Conservation (phyloP, 306 rosid species). For the Castanopsis chinensis region DNA sequence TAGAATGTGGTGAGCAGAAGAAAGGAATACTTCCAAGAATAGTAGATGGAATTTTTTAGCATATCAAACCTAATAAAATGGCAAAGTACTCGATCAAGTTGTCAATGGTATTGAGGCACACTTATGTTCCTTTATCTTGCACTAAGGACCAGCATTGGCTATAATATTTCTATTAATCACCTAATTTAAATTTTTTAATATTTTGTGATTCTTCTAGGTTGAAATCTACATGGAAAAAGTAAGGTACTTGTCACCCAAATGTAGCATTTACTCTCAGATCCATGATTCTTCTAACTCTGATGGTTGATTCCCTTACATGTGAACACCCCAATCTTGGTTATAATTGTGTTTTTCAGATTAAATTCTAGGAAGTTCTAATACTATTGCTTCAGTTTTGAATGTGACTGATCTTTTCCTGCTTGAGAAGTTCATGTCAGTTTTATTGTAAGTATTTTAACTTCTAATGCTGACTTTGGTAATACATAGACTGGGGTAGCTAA, state of each 20-base stretch:
- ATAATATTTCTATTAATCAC: background rate
- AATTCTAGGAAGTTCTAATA: constrained; percentile 9
- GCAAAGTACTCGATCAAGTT: constrained; percentile 50
- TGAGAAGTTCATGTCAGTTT: constrained; percentile 11
- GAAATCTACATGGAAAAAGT: constrained; percentile 95
- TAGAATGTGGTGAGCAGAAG: constrained; percentile 47
- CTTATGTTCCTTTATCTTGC: background rate
- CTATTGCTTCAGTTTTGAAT: background rate
- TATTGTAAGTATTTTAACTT: constrained; percentile 5
- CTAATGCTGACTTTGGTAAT: constrained; percentile 28
- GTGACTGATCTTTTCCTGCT: background rate
- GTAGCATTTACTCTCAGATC: background rate
- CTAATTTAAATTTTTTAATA: constrained; percentile 1
- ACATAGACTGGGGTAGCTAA: constrained; percentile 77
- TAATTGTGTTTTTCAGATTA: background rate
- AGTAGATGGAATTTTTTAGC: constrained; percentile 65
- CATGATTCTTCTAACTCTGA: constrained; percentile 2
- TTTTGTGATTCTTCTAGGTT: constrained; percentile 43
- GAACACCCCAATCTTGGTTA: background rate
- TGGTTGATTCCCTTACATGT: background rate
- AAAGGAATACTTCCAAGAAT: constrained; percentile 83
- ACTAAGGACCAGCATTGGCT: background rate
- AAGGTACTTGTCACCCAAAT: constrained; percentile 41
- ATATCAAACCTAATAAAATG: constrained; percentile 42
- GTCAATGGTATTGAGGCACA: constrained; percentile 63